Base-by-base conservation (phyloP, 768 basidiomycete species). In the Agaricus subrufescens region DNA sequence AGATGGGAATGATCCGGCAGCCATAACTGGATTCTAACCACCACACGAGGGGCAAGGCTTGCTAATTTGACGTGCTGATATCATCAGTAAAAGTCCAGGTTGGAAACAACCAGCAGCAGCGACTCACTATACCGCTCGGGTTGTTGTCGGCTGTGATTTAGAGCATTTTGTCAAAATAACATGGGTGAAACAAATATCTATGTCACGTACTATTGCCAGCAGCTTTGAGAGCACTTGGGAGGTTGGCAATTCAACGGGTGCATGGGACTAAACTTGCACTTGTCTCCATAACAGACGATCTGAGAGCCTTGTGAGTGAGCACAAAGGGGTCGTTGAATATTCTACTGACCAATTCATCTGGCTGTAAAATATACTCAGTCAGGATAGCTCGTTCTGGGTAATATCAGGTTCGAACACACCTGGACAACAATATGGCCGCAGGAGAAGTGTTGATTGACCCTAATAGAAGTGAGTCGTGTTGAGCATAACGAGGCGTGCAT, bases 111-210 rank as follows among this genome's bases (percentile, higher is more conserved):
- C 5, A 50, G 23, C 12, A 26, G 25, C 38, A 19, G 27, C 23
- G n/a, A 44, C 48, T 50, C 48, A 56, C 55, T 50, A 12, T 56
- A 50, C n/a, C 15, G 55, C n/a, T 56, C 48, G 42, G 55, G 55
- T 5, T 11, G 30, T 34, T 37, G 30, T 3, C 55, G 55, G 25
- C 55, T 56, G 31, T 26, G 23, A 44, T 40, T 25, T 6, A 27
- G 11, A 15, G n/a, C 25, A 19, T 19, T 19, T 34, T 4, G 30
- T 44, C 40, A 50, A 43, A 50, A 23, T 15, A 34, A 2, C 4
- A 15, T 19, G 19, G 5, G 30, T 19, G 31, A 39, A 6, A 38
- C n/a, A 23, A 49, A 14, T 10, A 38, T 29, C 8, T 4, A n/a
- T 3, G 5, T 37, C 15, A 58, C 53, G 31, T 46, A 58, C 58